phyloP scores from a whole-genome alignment of 176 grass and related monocot genomes.

The bread wheat (Triticum aestivum) region IWGSC_CS_RefSeq_v2.1 NC_057811.1:354856503-354857002 shows the following conservation, averaged over 20 bases:
- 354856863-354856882: slow-evolving; percentile 91
- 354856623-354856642: slow-evolving; percentile 48
- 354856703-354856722: slow-evolving; percentile 42
- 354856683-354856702: slow-evolving; percentile 62
- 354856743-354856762: slow-evolving; percentile 60
- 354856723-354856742: slow-evolving; percentile 51
- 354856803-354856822: slow-evolving; percentile 42
- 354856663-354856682: slow-evolving; percentile 69
- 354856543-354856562: slow-evolving; percentile 59
- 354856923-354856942: slow-evolving; percentile 70
- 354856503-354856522: slow-evolving; percentile 51
- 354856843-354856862: slow-evolving; percentile 68
- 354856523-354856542: slow-evolving; percentile 59
- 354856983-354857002: slow-evolving; percentile 90
- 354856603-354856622: slow-evolving; percentile 11
- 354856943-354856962: slow-evolving; percentile 93
- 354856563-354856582: slow-evolving; percentile 65
- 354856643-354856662: slow-evolving; percentile 56
- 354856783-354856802: slow-evolving; percentile 52
- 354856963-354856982: slow-evolving; percentile 82
- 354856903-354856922: slow-evolving; percentile 80
- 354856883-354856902: slow-evolving; percentile 65
- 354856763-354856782: slow-evolving; percentile 46
- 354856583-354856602: slow-evolving; percentile 57
- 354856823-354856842: slow-evolving; percentile 56